Evolutionary conservation across 2,329 filamentous ascomycete species (phyloP).

Genomic region (Colletotrichum sp.): DNA sequence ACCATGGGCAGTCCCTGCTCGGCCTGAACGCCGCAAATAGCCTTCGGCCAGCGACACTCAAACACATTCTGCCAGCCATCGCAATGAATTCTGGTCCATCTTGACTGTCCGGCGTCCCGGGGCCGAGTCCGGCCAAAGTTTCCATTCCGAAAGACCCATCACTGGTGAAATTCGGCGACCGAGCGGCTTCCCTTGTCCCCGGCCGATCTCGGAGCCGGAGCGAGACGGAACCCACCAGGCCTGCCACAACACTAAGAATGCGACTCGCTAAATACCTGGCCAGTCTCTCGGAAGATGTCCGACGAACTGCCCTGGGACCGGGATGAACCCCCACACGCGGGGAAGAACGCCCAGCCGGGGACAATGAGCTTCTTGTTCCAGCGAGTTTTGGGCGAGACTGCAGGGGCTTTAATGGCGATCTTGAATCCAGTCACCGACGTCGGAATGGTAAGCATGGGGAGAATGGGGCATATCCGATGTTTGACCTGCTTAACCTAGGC

Average conservation of each 20-base stretch:
- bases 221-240: neutral
- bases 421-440: slow-evolving; percentile 5
- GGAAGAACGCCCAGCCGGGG: neutral
- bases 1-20: neutral
- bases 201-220: slow-evolving; percentile 13
- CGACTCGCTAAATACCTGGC: neutral
- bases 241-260: neutral
- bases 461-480: neutral
- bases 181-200: neutral
- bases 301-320: neutral
- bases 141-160: neutral
- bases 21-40: neutral
- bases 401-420: neutral
- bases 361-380: neutral
- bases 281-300: neutral
- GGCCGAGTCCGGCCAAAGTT: neutral
- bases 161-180: neutral
- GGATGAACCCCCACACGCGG: neutral
- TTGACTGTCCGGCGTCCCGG: neutral
- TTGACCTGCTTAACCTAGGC: neutral
- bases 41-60: neutral
- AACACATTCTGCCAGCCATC: rapidly evolving
- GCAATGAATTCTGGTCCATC: rapidly evolving
- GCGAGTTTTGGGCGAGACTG: neutral
- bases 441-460: neutral